A percentile compares a stretch with the other conserved stretches of the same genome.
Evolutionary conservation across 805 yeast species (phyloP).

Genomic region (Tetrapisispora phaffii): DNA sequence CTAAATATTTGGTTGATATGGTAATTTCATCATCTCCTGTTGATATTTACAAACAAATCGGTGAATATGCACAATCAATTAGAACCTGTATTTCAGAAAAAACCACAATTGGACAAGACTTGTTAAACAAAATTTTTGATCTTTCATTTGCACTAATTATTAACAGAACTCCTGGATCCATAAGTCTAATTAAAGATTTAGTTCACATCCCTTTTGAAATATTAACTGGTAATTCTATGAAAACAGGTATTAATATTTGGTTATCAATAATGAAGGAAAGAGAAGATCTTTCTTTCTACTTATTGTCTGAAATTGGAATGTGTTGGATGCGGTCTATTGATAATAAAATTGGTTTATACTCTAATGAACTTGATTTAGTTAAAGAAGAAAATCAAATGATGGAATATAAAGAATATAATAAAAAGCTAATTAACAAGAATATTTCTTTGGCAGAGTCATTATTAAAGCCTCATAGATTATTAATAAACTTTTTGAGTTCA

Average conservation of each 20-base stretch:
- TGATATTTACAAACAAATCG: conserved; percentile 19
- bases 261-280: conserved; percentile 61
- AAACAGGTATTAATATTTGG: conserved; percentile 71
- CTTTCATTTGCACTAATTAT: conserved; percentile 35
- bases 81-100: neutral
- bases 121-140: conserved; percentile 37
- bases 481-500: conserved; percentile 61
- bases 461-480: conserved; percentile 57
- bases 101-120: conserved; percentile 19
- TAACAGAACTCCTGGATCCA: conserved; percentile 29
- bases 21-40: conserved; percentile 24
- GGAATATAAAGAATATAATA: conserved; percentile 86
- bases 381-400: conserved; percentile 59
- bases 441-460: conserved; percentile 40
- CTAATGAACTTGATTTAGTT: conserved; percentile 41
- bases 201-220: conserved; percentile 62
- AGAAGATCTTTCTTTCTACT: conserved; percentile 44
- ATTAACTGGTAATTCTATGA: conserved; percentile 51
- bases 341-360: conserved; percentile 53
- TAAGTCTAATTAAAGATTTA: conserved; percentile 37
- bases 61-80: conserved; percentile 6
- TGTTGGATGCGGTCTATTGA: conserved; percentile 62
- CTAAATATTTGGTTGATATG: conserved; percentile 30
- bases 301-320: conserved; percentile 59
- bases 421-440: conserved; percentile 42